Percentiles rank a stretch among this genome's conserved stretches.
Evolutionary conservation across 805 yeast genomes (phyloP).

Genomic region (Zygosaccharomyces kombuchaensis): DNA sequence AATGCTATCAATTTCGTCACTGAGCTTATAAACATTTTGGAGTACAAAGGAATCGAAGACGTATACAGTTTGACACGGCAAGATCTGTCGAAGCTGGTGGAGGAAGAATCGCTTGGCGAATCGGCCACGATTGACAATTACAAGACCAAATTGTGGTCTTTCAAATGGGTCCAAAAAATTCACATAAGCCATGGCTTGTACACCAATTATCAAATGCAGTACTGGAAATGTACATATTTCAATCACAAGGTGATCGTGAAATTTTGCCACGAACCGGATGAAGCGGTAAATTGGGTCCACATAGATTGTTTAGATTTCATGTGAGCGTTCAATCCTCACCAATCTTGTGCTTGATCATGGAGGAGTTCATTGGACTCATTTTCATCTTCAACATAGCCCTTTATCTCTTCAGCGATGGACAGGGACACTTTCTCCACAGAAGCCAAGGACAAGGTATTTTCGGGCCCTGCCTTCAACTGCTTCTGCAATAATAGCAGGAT

Average conservation of each 20-base stretch:
- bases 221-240: conserved; percentile 51
- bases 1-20: conserved; percentile 38
- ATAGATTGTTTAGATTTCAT: conserved; percentile 25
- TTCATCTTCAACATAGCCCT: conserved; percentile 31
- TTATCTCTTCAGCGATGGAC: conserved; percentile 29
- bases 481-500: conserved; percentile 38
- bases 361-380: conserved; percentile 15
- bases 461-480: conserved; percentile 5
- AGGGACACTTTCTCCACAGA: conserved; percentile 34
- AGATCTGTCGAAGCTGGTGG: conserved; percentile 32
- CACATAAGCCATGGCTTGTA: conserved; percentile 44
- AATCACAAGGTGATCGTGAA: conserved; percentile 42
- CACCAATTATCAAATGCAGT: conserved; percentile 50
- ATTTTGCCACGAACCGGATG: conserved; percentile 25
- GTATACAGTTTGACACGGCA: conserved; percentile 44
- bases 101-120: conserved; percentile 28
- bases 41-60: conserved; percentile 38
- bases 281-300: conserved; percentile 25
- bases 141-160: conserved; percentile 38
- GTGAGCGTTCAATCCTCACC: conserved; percentile 19
- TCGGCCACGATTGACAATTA: conserved; percentile 18
- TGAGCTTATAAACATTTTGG: conserved; percentile 41
- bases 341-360: conserved; percentile 26
- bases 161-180: conserved; percentile 38
- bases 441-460: conserved; percentile 32